Evolutionary conservation across 352 stramenopile genomes (phyloP), one percentile per base, ranked within the genome.

Genomic region (Phytophthora hybrid): DNA sequence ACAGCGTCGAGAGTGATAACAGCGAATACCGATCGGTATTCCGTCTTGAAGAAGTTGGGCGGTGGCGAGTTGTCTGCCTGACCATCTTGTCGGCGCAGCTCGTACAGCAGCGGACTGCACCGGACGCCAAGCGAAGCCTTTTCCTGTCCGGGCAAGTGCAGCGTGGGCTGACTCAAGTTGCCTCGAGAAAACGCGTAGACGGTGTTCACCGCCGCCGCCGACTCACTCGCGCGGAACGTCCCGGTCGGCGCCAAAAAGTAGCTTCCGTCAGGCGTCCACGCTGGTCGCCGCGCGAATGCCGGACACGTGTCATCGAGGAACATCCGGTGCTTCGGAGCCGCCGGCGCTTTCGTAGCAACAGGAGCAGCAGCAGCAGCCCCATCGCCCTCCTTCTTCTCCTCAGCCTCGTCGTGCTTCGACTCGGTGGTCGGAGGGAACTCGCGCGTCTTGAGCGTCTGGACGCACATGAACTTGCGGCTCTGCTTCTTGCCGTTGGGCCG

Each of bases 151-250:
- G 91, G 83, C 26, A 99, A 80, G 44, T 99, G 95, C 56, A 98
- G 86, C 62, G 92, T 94, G 2, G 97, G 97, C 73, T 93, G 78
- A 60, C 93, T 93, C 71, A 98, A 93, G 73, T 97, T 88, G 63
- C 98, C 96, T 47, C 97, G 88, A 7, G 90, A 91, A 80, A 98
- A 99, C n/a, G 97, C 88, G 78, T 98, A 98, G 3, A 97, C 97
- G 6, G 94, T 97, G 83, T 95, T 90, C 7, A 91, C 76, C 0
- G 80, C 54, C 32, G 78, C 61, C 8, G 80, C 70, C 0, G 73
- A 74, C 52, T 92, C 79, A 1, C 53, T 84, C 4, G 83, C 54
- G 4, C 87, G 83, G 69, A 93, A 95, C 1, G 83, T 80, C 4
- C 87, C 88, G 1, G 95, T 97, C 3, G 97, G 96, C 13, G 88